phyloP scores from a whole-genome alignment of 768 basidiomycete genomes.

The Calocybe indica region DNA sequence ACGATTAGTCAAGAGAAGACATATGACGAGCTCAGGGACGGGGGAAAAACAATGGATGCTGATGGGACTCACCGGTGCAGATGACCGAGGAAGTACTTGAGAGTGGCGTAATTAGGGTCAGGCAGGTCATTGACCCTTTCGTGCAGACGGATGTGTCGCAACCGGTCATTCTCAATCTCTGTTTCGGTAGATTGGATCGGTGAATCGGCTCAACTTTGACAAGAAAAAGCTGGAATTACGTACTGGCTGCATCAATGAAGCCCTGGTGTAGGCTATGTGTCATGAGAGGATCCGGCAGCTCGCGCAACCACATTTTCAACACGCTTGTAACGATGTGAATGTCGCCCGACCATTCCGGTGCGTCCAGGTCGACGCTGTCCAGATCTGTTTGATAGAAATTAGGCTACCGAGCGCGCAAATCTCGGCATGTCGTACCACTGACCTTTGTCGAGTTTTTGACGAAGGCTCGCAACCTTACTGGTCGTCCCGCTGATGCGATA shows the following conservation, averaged over 20 bases:
- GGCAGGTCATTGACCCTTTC: conserved; percentile 97
- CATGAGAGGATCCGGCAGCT: conserved; percentile 90
- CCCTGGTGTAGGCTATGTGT: conserved; percentile 81
- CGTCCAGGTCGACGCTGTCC: conserved; percentile 80
- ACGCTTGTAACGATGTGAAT: conserved; percentile 96
- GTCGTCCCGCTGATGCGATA: conserved; percentile 92
- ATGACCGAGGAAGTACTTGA: conserved; percentile 95
- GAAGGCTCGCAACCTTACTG: conserved; percentile 78
- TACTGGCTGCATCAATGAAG: conserved; percentile 94
- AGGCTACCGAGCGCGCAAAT: background rate
- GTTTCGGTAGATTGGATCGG: conserved; percentile 1
- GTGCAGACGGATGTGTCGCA: conserved; percentile 93
- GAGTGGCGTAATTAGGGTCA: conserved; percentile 96
- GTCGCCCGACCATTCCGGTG: conserved; percentile 87
- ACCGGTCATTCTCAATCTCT: conserved; percentile 92
- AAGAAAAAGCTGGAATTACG: conserved; percentile 21
- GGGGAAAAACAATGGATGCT: background rate
- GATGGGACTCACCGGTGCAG: conserved; percentile 63
- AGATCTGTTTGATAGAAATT: conserved; percentile 44
- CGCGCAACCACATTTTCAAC: conserved; percentile 93
- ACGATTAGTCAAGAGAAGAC: background rate
- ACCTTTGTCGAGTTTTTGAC: conserved; percentile 85
- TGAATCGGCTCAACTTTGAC: conserved; percentile 2
- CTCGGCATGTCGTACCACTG: conserved; percentile 3
- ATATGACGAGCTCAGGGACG: background rate